Evolutionary conservation across 352 stramenopile genomes (phyloP).

Genomic region (Pythium brassicae): DNA sequence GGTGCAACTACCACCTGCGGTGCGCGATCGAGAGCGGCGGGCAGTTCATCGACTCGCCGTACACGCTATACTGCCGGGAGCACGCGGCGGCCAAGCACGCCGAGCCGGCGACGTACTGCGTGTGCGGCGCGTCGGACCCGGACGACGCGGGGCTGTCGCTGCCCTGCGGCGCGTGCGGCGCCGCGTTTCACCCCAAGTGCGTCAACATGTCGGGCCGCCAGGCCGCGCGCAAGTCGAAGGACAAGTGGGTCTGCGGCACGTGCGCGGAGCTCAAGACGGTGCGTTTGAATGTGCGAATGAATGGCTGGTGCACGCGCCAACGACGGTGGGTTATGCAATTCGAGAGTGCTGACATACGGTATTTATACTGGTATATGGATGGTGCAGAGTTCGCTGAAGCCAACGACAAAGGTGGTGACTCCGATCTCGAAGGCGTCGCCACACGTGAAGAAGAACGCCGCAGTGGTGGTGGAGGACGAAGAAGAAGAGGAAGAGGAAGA

Average conservation of each 20-base stretch:
- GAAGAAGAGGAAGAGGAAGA: conserved; percentile 1
- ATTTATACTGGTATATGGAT: too few species aligned
- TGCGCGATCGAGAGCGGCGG: conserved; percentile 71
- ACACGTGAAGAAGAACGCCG: background rate
- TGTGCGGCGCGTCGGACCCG: conserved; percentile 40
- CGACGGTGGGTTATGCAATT: too few species aligned
- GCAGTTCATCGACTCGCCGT: conserved; percentile 68
- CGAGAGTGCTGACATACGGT: background rate
- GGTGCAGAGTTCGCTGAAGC: conserved; percentile 9
- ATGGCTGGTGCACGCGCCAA: background rate
- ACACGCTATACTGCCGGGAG: conserved; percentile 68
- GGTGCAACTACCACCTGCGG: conserved; percentile 74
- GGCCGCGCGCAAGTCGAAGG: conserved; percentile 49
- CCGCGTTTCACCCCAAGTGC: conserved; percentile 76
- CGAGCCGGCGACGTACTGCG: conserved; percentile 33
- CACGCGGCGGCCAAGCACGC: conserved; percentile 43
- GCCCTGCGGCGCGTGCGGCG: conserved; percentile 54
- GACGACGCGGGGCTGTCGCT: conserved; percentile 49
- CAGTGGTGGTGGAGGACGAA: background rate
- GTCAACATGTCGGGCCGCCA: conserved; percentile 77
- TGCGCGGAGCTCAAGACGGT: conserved; percentile 26
- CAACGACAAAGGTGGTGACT: conserved; percentile 2
- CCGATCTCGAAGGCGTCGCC: background rate
- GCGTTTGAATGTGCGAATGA: background rate
- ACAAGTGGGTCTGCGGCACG: conserved; percentile 30